phyloP scores from a whole-genome alignment of 2,329 filamentous ascomycete genomes.

The Epichloe bromicola region DNA sequence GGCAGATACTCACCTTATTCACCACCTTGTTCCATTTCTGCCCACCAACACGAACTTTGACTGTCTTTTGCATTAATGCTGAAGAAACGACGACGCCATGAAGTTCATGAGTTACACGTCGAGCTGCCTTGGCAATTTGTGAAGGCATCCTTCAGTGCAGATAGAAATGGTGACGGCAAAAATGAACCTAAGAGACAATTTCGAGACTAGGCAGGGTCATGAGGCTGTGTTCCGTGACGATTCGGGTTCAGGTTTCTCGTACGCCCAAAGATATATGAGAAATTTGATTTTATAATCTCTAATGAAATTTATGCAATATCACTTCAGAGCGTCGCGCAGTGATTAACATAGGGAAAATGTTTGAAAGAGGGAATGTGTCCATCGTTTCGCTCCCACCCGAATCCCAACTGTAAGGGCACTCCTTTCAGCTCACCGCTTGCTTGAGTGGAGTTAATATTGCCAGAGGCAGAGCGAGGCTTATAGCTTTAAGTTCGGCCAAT shows the following conservation, averaged over 20 bases:
- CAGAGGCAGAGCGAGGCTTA: background rate
- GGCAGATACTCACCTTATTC: conserved; percentile 47
- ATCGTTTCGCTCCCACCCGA: no score
- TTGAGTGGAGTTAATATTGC: background rate
- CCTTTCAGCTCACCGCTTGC: background rate
- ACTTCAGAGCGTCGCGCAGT: no score
- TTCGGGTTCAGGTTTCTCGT: background rate
- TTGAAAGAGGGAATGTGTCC: no score
- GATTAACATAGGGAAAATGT: no score
- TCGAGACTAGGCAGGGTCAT: background rate
- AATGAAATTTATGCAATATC: no score
- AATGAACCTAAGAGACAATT: background rate
- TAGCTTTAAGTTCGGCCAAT: background rate
- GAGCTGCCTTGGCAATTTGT: conserved; percentile 27
- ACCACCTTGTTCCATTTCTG: conserved; percentile 61
- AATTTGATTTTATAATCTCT: no score
- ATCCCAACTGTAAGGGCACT: background rate
- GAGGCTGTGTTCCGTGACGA: background rate
- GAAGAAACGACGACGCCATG: conserved; percentile 65
- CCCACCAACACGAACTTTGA: conserved; percentile 61
- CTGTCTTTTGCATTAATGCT: conserved; percentile 65
- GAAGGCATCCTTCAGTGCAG: conserved; percentile 23
- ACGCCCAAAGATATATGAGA: background rate
- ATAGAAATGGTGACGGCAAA: background rate
- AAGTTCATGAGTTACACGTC: conserved; percentile 35